These are phyloP conservation scores for Claviceps monticola DNA, from an alignment of 2,329 filamentous ascomycete genomes.

Conservation along the genomic window DNA sequence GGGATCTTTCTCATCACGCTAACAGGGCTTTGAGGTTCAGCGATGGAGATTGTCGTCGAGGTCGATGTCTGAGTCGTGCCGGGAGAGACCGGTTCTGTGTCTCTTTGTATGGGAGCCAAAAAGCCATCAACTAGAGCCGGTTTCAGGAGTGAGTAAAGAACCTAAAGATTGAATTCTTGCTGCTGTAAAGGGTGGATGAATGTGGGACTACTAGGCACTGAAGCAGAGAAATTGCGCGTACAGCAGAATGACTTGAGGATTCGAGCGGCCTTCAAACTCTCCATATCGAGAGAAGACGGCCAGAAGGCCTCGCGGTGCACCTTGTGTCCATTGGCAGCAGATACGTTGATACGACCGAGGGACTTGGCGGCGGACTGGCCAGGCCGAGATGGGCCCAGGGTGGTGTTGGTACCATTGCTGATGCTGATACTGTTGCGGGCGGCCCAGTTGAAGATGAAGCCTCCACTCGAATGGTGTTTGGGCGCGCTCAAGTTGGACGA, in stretches of 20 bases:
- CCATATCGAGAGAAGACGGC: slow-evolving; percentile 73
- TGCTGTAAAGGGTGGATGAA: neutral
- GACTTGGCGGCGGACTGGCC: slow-evolving; percentile 6
- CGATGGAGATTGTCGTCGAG: slow-evolving; percentile 9
- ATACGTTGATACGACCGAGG: slow-evolving; percentile 21
- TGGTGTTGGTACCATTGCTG: slow-evolving; percentile 7
- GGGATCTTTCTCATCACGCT: slow-evolving; percentile 69
- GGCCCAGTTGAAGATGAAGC: slow-evolving; percentile 29
- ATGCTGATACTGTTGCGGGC: slow-evolving; percentile 31
- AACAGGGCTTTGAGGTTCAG: slow-evolving; percentile 32
- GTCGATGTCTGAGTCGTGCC: slow-evolving; percentile 14
- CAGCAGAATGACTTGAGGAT: slow-evolving; percentile 86
- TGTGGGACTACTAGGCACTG: too few species aligned
- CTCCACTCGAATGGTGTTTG: slow-evolving; percentile 10
- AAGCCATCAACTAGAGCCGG: slow-evolving; percentile 38
- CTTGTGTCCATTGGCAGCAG: slow-evolving; percentile 18
- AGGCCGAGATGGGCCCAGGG: neutral
- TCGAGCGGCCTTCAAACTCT: slow-evolving; percentile 81
- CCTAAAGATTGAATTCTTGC: neutral
- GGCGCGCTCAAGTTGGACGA: slow-evolving; percentile 18
- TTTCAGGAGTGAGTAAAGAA: slow-evolving; percentile 1
- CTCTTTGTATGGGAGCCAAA: slow-evolving; percentile 28
- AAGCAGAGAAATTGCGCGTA: slow-evolving; percentile 21
- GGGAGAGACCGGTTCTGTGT: neutral
- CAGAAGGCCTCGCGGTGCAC: slow-evolving; percentile 56